These are phyloP conservation scores for Parathielavia hyrcaniae DNA, from an alignment of 495 filamentous ascomycete genomes.

Conservation along the genomic window DNA sequence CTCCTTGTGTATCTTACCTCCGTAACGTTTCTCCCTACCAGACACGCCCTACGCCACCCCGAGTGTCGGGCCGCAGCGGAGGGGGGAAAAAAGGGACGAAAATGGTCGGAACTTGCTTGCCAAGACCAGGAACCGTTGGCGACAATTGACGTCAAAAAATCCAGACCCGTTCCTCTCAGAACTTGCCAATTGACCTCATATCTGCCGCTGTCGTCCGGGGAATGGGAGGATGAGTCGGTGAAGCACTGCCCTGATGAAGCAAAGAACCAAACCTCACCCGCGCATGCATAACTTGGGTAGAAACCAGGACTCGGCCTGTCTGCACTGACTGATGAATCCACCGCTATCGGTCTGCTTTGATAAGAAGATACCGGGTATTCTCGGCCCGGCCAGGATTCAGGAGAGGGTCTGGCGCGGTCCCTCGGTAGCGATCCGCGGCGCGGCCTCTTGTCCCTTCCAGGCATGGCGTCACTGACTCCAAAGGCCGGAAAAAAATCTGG, in stretches of 20 bases:
- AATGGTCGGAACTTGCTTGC: neutral
- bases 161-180: neutral
- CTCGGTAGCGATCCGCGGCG: neutral
- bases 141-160: conserved; percentile 10
- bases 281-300: neutral
- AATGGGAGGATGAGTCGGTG: neutral
- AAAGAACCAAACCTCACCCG: too few relatives aligned
- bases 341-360: conserved; percentile 23
- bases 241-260: neutral
- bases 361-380: conserved; percentile 29
- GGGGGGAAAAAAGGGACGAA: neutral
- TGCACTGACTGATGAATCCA: conserved; percentile 6
- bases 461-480: conserved; percentile 22
- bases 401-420: neutral
- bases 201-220: neutral
- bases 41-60: conserved; percentile 5
- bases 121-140: conserved; percentile 11
- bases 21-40: neutral
- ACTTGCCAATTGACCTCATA: conserved; percentile 8
- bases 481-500: conserved; percentile 17
- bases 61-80: neutral
- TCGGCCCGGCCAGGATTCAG: conserved; percentile 19
- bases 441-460: conserved; percentile 4
- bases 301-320: neutral
- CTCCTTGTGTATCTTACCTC: too few relatives aligned